Base-by-base conservation (phyloP, 2,329 filamentous ascomycete species). In the Fusarium algeriense region DNA sequence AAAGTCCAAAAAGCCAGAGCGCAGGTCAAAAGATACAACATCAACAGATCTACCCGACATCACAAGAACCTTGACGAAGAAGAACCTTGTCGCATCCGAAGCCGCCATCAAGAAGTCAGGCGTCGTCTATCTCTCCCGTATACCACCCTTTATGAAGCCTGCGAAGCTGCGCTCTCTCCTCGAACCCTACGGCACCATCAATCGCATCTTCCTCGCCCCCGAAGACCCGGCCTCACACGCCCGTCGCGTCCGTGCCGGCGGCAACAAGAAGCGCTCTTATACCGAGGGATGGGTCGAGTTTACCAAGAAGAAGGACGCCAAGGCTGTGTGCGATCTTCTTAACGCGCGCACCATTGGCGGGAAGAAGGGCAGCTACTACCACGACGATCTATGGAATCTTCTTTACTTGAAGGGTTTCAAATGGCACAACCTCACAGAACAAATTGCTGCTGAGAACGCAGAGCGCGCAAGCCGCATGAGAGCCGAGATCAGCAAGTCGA, bases 281-380 rank as follows among this genome's bases (percentile, higher is more conserved):
- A 91, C 89, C 6, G 94, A 97, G 80, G 94, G 93, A 48, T 97
- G 93, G 93, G 89, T 96, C 32, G 94, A 97, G 80, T 97, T 95
- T 76, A 80, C 89, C 38, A 86, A 87, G 69, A 96, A 96, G 81
- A 86, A 87, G 70, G 90, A 95, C 69, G 93, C 93, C 38, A 94
- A 95, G 79, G 84, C 88, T n/a, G 91, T 89, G 0, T 92, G 90
- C 53, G 91, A 93, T 73, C 86, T 92, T 30, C 84, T 97, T 53
- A 97, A 97, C 78, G 91, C 92, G 44, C 88, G 88, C 69, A 93
- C 88, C 15, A 92, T 96, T 64, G 93, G 93, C 54, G 93, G 93
- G 30, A 95, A 95, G 83, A 97, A 97, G 83, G 88, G 93, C 15
- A 89, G 88, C 52, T 94, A 92, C 79, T 97, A 95, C 83, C 89